A percentile compares a stretch with the other conserved stretches of the same genome.
phyloP scores from a whole-genome alignment of 495 filamentous ascomycete species.

The Alectoria sarmentosa region DNA sequence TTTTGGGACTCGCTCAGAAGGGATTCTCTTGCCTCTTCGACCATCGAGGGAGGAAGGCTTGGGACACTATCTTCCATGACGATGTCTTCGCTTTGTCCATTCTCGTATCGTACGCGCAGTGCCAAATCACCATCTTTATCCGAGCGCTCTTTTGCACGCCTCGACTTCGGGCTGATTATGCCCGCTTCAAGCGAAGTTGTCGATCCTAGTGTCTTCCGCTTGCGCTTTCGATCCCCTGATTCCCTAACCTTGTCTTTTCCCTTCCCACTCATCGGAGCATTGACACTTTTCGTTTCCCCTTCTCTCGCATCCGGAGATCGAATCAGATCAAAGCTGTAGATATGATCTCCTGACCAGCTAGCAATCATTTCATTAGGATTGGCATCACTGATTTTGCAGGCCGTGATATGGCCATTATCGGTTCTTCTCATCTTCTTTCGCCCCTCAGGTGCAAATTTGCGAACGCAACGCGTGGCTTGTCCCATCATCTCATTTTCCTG shows the following conservation, averaged over 20 bases:
- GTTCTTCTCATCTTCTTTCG: slow-evolving; percentile 44
- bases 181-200: slow-evolving; percentile 40
- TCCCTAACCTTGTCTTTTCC: slow-evolving; percentile 32
- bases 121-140: slow-evolving; percentile 37
- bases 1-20: slow-evolving; percentile 45
- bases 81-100: slow-evolving; percentile 55
- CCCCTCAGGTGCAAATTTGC: slow-evolving; percentile 59
- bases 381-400: slow-evolving; percentile 72
- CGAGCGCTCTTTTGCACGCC: slow-evolving; percentile 28
- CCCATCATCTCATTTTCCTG: slow-evolving; percentile 52
- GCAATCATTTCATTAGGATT: slow-evolving; percentile 68
- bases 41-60: slow-evolving; percentile 27
- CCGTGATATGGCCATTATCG: slow-evolving; percentile 63
- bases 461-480: slow-evolving; percentile 61
- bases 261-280: slow-evolving; percentile 19
- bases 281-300: slow-evolving; percentile 19
- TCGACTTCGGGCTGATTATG: slow-evolving; percentile 38
- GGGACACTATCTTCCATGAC: slow-evolving; percentile 30
- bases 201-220: slow-evolving; percentile 44
- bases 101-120: slow-evolving; percentile 52
- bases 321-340: slow-evolving; percentile 67
- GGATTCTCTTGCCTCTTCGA: slow-evolving; percentile 38
- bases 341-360: slow-evolving; percentile 69
- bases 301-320: slow-evolving; percentile 53
- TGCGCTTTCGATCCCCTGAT: slow-evolving; percentile 48